Conservation (phyloP, 345 rosid genomes). For the Pistacia atlantica region DNA sequence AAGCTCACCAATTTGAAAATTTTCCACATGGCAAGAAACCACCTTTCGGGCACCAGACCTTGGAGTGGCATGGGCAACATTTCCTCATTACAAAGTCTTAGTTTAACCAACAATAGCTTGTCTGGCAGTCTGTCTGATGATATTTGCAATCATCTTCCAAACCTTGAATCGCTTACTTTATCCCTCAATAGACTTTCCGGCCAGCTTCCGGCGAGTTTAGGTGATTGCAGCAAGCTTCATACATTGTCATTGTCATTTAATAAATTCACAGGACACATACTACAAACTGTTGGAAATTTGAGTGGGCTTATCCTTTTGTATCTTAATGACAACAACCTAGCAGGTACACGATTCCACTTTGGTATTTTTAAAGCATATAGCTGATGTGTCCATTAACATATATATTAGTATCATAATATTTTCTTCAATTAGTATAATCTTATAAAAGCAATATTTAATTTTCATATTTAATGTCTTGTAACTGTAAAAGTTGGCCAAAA, state of each 20-base stretch:
- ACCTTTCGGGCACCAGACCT: no score
- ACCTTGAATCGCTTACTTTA: background rate
- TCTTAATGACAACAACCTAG: background rate
- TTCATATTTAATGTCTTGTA: no score
- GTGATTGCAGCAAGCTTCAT: background rate
- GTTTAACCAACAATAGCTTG: background rate
- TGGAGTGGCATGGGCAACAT: no score
- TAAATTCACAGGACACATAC: background rate
- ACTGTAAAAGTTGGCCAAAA: no score
- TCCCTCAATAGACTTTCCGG: background rate
- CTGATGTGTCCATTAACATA: background rate
- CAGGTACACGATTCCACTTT: background rate
- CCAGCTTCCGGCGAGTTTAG: background rate
- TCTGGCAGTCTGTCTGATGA: background rate
- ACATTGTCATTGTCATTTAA: background rate
- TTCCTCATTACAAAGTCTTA: background rate
- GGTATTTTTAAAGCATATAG: conserved; percentile 1
- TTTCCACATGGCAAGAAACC: no score
- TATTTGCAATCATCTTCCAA: background rate
- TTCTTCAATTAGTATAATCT: no score
- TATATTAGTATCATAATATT: background rate
- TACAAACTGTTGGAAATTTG: background rate
- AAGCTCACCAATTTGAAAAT: no score
- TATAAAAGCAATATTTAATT: no score
- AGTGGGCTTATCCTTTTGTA: background rate